Base-by-base conservation (phyloP, 2,329 filamentous ascomycete species). In the Exserohilum rostratum region DNA sequence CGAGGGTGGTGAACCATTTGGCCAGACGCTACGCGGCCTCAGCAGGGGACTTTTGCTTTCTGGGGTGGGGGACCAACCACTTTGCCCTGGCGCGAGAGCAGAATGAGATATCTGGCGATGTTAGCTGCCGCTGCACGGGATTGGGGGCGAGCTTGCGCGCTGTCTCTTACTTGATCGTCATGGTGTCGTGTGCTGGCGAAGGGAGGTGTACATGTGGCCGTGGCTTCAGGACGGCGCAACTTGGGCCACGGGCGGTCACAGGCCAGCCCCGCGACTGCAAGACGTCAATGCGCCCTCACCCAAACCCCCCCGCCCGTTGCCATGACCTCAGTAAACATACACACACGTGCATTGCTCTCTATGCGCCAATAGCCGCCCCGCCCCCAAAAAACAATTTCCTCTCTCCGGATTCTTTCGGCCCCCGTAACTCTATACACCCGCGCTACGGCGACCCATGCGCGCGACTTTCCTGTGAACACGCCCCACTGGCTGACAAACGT, bases 1-100 rank as follows among this genome's bases (percentile, higher is more conserved):
- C 96, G 60, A 99, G 85, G 13, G 95, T 99, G 50, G 93, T 96
- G 80, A 99, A 99, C 95, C 95, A 99, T 82, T 99, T 99, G 67
- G 95, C 95, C 52, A 99, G 88, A 74, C 95, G 93, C 95, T 99
- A 79, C 61, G 58, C 25, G 25, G 51, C 58, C 59, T 73, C 59
- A 71, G 71, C 62, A 71, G 55, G 55, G 72, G 64, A 61, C 43
- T 55, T 54, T 29, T 55, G 60, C 44, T 29, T 55, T 60, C 52
- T 51, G 51, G 62, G 61, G 61, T 67, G 59, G 77, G 79, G 60
- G 63, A 72, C 92, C 71, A 84, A 99, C 93, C 80, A 99, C 95
- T 89, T 99, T 99, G 82, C 95, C 95, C 84, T 99, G 95, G 72
- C 95, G 88, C 62, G 93, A 98, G 67, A 99, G 88, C 77, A 99